Percentiles rank a stretch among this genome's conserved stretches.
These are phyloP conservation scores for Aspergillus novoparasiticus DNA, from an alignment of 2,329 filamentous ascomycete genomes.

Conservation along the genomic window DNA sequence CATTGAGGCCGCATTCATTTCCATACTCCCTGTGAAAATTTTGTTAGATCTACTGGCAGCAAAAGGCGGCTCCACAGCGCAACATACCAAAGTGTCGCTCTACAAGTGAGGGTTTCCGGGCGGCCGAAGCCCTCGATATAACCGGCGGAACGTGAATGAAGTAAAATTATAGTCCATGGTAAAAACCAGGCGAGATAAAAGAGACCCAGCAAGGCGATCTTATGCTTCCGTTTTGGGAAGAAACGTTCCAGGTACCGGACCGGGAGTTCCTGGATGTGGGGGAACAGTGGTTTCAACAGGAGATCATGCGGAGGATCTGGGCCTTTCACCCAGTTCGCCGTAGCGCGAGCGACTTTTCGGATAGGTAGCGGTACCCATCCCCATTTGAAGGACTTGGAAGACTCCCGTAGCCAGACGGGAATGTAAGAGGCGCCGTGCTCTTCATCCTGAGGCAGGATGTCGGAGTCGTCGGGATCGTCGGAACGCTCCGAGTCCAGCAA, in stretches of 20 bases:
- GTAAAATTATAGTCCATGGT: slow-evolving; percentile 49
- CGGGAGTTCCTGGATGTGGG: slow-evolving; percentile 50
- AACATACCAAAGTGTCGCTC: slow-evolving; percentile 49
- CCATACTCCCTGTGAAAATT: slow-evolving; percentile 36
- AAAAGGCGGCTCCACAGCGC: background rate
- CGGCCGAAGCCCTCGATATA: slow-evolving; percentile 53
- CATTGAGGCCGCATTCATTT: slow-evolving; percentile 57
- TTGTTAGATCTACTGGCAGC: background rate
- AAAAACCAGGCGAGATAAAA: slow-evolving; percentile 52
- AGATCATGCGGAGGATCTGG: slow-evolving; percentile 50
- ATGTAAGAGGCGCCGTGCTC: slow-evolving; percentile 30
- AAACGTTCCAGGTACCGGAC: slow-evolving; percentile 46
- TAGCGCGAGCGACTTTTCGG: slow-evolving; percentile 47
- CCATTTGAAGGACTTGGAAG: slow-evolving; percentile 50
- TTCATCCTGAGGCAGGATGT: slow-evolving; percentile 35
- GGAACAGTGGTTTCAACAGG: slow-evolving; percentile 50
- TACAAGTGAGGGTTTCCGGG: slow-evolving; percentile 49
- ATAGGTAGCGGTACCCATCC: slow-evolving; percentile 51
- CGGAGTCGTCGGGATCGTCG: slow-evolving; percentile 37
- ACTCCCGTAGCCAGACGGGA: slow-evolving; percentile 52
- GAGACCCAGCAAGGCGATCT: slow-evolving; percentile 44
- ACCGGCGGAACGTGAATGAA: slow-evolving; percentile 49
- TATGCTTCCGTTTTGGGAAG: slow-evolving; percentile 50
- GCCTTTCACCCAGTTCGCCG: slow-evolving; percentile 50
- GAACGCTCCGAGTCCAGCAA: slow-evolving; percentile 36